Conservation (phyloP, 352 stramenopile genomes). For the Phytopythium boreale region DNA sequence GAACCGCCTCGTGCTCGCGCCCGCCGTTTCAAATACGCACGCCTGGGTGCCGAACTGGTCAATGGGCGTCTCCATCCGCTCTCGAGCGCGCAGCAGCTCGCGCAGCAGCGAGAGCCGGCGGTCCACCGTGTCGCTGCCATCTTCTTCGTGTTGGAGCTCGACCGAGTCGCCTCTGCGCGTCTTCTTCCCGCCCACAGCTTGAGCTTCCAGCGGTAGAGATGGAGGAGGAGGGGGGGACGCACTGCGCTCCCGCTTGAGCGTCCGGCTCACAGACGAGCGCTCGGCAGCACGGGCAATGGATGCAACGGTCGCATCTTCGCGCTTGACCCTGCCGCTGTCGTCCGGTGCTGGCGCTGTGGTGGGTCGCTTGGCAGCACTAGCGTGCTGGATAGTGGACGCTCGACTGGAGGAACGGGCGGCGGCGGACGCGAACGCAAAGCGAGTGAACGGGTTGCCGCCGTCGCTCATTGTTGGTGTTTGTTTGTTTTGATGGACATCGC, state of each 20-base stretch:
- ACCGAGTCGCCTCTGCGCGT: conserved; percentile 5
- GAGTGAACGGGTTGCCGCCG: conserved; percentile 51
- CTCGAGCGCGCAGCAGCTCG: conserved; percentile 29
- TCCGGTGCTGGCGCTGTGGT: background rate
- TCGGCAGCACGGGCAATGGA: too few relatives aligned
- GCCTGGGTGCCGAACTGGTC: conserved; percentile 68
- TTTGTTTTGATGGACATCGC: too few relatives aligned
- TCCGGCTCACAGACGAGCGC: background rate
- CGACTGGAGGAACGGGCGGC: background rate
- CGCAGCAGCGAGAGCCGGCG: conserved; percentile 34
- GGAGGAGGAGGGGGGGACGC: conserved; percentile 1
- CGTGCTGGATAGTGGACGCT: background rate
- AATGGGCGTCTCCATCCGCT: conserved; percentile 43
- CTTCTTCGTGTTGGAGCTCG: conserved; percentile 3
- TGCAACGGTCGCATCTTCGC: background rate
- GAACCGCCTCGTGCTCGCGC: conserved; percentile 34
- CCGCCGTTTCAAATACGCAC: conserved; percentile 32
- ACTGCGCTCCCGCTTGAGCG: conserved; percentile 17
- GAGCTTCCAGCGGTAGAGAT: conserved; percentile 9
- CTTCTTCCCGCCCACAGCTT: background rate
- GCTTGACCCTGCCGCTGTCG: conserved; percentile 9
- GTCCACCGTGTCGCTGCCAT: conserved; percentile 6
- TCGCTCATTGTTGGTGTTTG: background rate
- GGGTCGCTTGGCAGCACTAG: background rate
- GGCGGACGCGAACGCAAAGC: conserved; percentile 45